phyloP scores from a whole-genome alignment of 2,329 filamentous ascomycete species.

The Penicillium sumatraense region DNA sequence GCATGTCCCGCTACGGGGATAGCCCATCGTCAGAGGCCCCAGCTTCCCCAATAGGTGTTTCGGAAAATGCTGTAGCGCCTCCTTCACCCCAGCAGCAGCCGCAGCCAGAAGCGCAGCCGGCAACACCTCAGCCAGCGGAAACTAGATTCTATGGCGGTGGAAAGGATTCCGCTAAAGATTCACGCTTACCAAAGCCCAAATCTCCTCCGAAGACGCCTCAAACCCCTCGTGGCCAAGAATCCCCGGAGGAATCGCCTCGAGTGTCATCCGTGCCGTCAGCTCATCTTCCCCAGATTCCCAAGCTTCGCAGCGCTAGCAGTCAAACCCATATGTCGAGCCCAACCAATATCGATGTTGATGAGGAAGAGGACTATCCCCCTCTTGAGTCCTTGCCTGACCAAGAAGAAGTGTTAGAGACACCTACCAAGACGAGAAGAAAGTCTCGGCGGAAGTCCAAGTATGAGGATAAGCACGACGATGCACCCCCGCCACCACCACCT shows the following conservation, averaged over 20 bases:
- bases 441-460: constrained; percentile 34
- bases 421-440: constrained; percentile 30
- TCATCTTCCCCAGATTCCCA: constrained; percentile 50
- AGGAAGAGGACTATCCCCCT: constrained; percentile 36
- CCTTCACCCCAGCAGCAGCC: constrained; percentile 8
- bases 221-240: constrained; percentile 31
- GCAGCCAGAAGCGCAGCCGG: constrained; percentile 6
- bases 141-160: constrained; percentile 21
- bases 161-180: constrained; percentile 15
- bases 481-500: constrained; percentile 48
- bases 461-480: constrained; percentile 38
- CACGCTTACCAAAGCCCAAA: constrained; percentile 21
- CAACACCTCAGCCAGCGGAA: constrained; percentile 6
- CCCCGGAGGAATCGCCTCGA: constrained; percentile 39
- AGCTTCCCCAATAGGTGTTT: constrained; percentile 26
- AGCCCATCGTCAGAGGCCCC: constrained; percentile 31
- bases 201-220: constrained; percentile 21
- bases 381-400: constrained; percentile 22
- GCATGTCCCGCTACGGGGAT: constrained; percentile 44
- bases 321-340: constrained; percentile 36
- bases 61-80: constrained; percentile 24
- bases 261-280: constrained; percentile 54
- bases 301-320: constrained; percentile 45
- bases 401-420: constrained; percentile 27
- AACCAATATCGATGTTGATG: constrained; percentile 27